Conservation (phyloP, 2,329 filamentous ascomycete species). For the Simplicillium sp. region DNA sequence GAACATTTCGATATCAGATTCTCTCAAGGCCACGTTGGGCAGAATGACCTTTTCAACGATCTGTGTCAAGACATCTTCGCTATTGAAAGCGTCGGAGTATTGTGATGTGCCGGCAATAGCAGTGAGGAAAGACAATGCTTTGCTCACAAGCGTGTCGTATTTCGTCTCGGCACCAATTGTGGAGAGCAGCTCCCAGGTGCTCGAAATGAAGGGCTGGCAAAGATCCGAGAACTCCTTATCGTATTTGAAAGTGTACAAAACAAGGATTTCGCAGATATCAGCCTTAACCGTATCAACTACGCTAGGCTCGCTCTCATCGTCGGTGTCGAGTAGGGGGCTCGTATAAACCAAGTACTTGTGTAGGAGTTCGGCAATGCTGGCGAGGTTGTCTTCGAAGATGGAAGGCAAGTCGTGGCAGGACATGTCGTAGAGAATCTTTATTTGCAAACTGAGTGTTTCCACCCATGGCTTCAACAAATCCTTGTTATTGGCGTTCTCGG, state of each 20-base stretch:
- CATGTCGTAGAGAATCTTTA: constrained; percentile 91
- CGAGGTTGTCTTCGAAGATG: constrained; percentile 83
- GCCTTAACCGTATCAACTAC: constrained; percentile 80
- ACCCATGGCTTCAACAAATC: constrained; percentile 68
- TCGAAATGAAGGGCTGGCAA: constrained; percentile 76
- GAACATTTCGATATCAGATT: constrained; percentile 91
- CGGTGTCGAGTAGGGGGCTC: constrained; percentile 71
- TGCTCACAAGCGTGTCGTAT: constrained; percentile 90
- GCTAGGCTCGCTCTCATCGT: constrained; percentile 84
- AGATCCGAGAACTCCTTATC: constrained; percentile 84
- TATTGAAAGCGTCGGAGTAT: constrained; percentile 80
- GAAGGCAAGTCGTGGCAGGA: constrained; percentile 96
- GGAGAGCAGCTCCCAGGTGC: constrained; percentile 85
- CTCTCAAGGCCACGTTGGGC: constrained; percentile 83
- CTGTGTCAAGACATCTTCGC: constrained; percentile 66
- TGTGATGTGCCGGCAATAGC: constrained; percentile 70
- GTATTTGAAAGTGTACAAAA: constrained; percentile 89
- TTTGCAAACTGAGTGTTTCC: constrained; percentile 74
- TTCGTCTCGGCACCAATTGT: constrained; percentile 80
- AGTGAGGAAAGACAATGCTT: constrained; percentile 87
- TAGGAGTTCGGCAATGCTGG: constrained; percentile 65
- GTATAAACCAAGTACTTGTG: constrained; percentile 91
- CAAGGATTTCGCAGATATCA: constrained; percentile 83
- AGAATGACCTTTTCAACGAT: constrained; percentile 94
- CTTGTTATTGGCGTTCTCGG: constrained; percentile 67